Evolutionary conservation across 202 grass and related monocot genomes (phyloP).

Genomic region (Dendrocalamus latiflorus): DNA sequence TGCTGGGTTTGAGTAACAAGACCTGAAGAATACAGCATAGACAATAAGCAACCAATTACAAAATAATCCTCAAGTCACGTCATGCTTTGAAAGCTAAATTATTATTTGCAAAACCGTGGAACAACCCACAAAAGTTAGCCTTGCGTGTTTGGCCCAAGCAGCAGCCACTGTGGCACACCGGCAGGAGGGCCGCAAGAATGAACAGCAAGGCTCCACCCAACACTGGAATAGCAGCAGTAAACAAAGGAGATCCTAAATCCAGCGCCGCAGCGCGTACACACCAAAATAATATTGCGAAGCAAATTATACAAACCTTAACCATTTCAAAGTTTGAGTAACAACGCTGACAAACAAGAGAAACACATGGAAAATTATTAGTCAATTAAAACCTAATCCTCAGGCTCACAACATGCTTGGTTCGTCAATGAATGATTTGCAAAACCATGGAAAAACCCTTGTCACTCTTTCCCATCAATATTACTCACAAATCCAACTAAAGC

Average conservation of each 20-base stretch:
- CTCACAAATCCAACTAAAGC: not conserved
- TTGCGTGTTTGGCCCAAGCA: too few species aligned
- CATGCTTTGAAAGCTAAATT: not conserved
- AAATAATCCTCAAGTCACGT: not conserved
- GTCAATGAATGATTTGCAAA: not conserved
- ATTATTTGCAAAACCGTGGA: not conserved
- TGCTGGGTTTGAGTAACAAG: not conserved
- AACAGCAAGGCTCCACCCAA: not conserved
- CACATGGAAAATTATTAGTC: not conserved
- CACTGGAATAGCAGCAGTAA: not conserved
- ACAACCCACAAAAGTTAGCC: not conserved
- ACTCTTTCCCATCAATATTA: not conserved
- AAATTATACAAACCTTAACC: not conserved
- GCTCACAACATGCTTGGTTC: not conserved
- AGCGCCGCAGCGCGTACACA: not conserved
- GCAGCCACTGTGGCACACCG: not conserved
- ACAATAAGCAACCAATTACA: not conserved
- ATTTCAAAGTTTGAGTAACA: not conserved
- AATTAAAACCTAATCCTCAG: not conserved
- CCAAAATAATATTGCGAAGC: not conserved
- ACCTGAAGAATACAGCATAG: not conserved
- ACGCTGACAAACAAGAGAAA: not conserved
- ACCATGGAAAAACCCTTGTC: not conserved
- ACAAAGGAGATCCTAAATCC: not conserved
- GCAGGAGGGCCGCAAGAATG: not conserved